A percentile compares a stretch with the other conserved stretches of the same genome.
Conservation (phyloP, 768 basidiomycete genomes). For the Calocybe gangraenosa region DNA sequence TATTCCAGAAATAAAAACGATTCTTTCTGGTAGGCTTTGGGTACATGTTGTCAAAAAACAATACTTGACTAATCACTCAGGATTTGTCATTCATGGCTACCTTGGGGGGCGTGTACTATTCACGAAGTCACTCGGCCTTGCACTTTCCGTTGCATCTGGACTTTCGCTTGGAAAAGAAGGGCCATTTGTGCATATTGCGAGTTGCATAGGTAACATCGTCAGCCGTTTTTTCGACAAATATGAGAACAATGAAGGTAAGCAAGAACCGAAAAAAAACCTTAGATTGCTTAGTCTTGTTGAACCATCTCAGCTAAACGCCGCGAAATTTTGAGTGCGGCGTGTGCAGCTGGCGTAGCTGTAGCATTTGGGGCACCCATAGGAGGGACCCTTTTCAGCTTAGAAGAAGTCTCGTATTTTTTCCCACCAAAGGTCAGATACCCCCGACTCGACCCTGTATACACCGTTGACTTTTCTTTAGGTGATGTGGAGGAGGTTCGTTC, state of each 20-base stretch:
- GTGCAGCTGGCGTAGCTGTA: conserved; percentile 96
- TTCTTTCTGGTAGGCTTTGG: conserved; percentile 62
- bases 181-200: conserved; percentile 87
- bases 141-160: conserved; percentile 90
- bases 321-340: conserved; percentile 92
- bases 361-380: conserved; percentile 97
- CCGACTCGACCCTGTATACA: background rate
- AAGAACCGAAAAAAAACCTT: too few relatives aligned
- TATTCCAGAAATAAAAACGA: conserved; percentile 95
- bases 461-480: conserved; percentile 38
- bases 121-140: conserved; percentile 85
- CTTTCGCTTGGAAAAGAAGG: conserved; percentile 74
- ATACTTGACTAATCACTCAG: conserved; percentile 29
- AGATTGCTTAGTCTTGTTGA: conserved; percentile 5
- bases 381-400: conserved; percentile 87
- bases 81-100: conserved; percentile 97
- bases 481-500: conserved; percentile 85
- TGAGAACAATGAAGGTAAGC: conserved; percentile 90
- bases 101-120: conserved; percentile 87
- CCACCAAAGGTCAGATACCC: conserved; percentile 69
- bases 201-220: conserved; percentile 90
- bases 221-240: conserved; percentile 85
- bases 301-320: conserved; percentile 71
- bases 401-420: conserved; percentile 96
- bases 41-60: background rate